These are phyloP conservation scores for Phytophthora fragariae DNA, from an alignment of 352 stramenopile genomes.

Conservation along the genomic window DNA sequence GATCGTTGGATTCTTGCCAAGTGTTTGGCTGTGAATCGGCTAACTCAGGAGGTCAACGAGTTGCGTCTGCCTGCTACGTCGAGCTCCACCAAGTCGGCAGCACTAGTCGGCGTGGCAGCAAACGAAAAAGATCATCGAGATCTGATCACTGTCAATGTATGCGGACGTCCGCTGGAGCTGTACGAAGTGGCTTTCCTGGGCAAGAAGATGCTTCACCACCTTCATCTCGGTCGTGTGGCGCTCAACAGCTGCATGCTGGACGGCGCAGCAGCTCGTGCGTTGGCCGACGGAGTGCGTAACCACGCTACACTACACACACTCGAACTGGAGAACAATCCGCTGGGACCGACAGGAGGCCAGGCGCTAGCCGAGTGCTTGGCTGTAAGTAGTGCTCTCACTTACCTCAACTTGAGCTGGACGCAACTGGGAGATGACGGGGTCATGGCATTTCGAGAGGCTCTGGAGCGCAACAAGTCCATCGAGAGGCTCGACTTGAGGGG, in stretches of 20 bases:
- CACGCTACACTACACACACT: conserved; percentile 67
- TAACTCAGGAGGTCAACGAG: conserved; percentile 66
- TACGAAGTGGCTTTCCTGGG: conserved; percentile 73
- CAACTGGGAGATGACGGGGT: conserved; percentile 70
- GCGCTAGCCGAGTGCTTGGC: conserved; percentile 69
- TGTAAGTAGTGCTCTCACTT: conserved; percentile 64
- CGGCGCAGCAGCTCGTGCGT: conserved; percentile 51
- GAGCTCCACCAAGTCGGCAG: conserved; percentile 5
- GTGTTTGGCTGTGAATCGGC: conserved; percentile 69
- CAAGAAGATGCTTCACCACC: conserved; percentile 79
- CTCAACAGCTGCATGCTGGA: conserved; percentile 73
- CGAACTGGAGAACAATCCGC: conserved; percentile 75
- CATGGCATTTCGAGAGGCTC: conserved; percentile 46
- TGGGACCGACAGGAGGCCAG: conserved; percentile 54
- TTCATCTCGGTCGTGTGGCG: conserved; percentile 58
- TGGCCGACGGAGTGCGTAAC: conserved; percentile 74
- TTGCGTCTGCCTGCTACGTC: conserved; percentile 46
- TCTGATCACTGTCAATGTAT: conserved; percentile 64
- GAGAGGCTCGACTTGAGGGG: conserved; percentile 72
- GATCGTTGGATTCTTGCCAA: conserved; percentile 77
- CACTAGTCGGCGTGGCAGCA: conserved; percentile 21
- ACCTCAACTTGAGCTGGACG: conserved; percentile 85
- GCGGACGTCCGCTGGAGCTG: conserved; percentile 48
- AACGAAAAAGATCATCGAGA: conserved; percentile 31
- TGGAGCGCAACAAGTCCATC: conserved; percentile 58